Percentiles rank a stretch among this genome's conserved stretches.
phyloP scores from a whole-genome alignment of 371 early-diverging fungal genomes.

The Mortierella sp. region DNA sequence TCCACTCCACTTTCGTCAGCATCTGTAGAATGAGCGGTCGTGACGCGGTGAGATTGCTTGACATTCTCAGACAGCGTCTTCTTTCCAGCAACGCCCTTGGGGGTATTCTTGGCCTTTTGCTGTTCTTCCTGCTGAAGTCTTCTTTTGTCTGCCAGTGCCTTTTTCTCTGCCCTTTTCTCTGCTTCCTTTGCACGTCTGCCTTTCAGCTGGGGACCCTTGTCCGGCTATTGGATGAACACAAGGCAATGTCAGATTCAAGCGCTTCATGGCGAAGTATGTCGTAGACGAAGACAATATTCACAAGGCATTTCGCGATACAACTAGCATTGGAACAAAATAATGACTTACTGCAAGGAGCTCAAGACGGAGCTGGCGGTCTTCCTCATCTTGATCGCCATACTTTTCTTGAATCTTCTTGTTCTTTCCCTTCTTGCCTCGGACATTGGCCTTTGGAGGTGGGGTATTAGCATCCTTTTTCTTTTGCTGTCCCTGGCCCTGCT shows the following conservation, averaged over 20 bases:
- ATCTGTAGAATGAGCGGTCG: conserved; percentile 1
- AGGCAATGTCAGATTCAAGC: not conserved
- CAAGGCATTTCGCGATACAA: not conserved
- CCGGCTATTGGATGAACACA: conserved; percentile 56
- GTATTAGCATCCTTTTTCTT: conserved; percentile 32
- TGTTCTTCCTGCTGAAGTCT: conserved; percentile 41
- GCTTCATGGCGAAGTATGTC: not conserved
- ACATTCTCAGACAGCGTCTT: conserved; percentile 2
- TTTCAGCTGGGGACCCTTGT: conserved; percentile 78
- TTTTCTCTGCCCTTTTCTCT: conserved; percentile 61
- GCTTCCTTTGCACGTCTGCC: conserved; percentile 76
- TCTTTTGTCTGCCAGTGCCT: conserved; percentile 31
- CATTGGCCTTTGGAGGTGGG: conserved; percentile 48
- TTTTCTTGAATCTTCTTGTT: conserved; percentile 91
- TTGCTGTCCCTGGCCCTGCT: conserved; percentile 5
- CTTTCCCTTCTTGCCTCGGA: conserved; percentile 90
- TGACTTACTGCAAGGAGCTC: conserved; percentile 77
- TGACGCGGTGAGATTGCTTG: too few relatives aligned
- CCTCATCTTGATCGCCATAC: conserved; percentile 95
- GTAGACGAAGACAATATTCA: too few relatives aligned
- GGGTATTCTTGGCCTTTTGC: conserved; percentile 24
- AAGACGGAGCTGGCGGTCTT: conserved; percentile 86
- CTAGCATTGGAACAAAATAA: not conserved
- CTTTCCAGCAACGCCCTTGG: conserved; percentile 4
- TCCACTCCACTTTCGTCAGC: not conserved